Percentiles rank a stretch among this genome's conserved stretches.
Conservation (phyloP, 2,329 filamentous ascomycete species). For the Pochonia chlamydosporia region DNA sequence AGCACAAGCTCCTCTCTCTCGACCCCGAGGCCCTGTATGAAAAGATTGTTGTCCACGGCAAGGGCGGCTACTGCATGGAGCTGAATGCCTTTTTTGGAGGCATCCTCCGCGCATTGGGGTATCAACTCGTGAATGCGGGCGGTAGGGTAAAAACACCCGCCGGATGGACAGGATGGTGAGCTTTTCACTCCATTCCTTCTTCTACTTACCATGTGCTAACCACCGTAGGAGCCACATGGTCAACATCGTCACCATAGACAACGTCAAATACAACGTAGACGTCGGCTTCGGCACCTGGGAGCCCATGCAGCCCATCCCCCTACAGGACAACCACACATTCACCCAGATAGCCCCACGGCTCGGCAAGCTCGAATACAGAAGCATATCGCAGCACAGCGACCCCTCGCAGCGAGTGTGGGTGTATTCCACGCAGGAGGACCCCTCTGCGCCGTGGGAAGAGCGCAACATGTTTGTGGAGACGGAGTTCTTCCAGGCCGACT, state of each 20-base stretch:
- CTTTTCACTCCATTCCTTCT: neutral
- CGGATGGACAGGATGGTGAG: constrained; percentile 21
- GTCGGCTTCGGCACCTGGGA: constrained; percentile 36
- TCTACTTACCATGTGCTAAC: too few species aligned
- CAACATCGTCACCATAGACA: constrained; percentile 49
- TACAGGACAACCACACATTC: neutral
- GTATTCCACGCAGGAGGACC: constrained; percentile 24
- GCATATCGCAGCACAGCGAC: constrained; percentile 25
- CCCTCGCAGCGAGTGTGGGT: constrained; percentile 32
- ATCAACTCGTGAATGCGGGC: constrained; percentile 42
- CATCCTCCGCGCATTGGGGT: constrained; percentile 43
- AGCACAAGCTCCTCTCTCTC: constrained; percentile 28
- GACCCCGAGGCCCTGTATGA: constrained; percentile 34
- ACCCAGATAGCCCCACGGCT: constrained; percentile 36
- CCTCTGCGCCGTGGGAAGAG: constrained; percentile 34
- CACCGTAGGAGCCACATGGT: constrained; percentile 49
- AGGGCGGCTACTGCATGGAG: constrained; percentile 52
- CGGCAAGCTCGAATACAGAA: constrained; percentile 35
- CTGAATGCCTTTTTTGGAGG: constrained; percentile 38
- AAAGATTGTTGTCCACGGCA: constrained; percentile 37
- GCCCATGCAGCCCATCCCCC: constrained; percentile 9
- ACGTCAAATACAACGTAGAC: neutral
- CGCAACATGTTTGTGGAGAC: constrained; percentile 47
- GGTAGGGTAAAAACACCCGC: constrained; percentile 29
- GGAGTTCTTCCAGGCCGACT: constrained; percentile 42